phyloP scores from a whole-genome alignment of 2,329 filamentous ascomycete genomes.

The Colletotrichum navitas region DNA sequence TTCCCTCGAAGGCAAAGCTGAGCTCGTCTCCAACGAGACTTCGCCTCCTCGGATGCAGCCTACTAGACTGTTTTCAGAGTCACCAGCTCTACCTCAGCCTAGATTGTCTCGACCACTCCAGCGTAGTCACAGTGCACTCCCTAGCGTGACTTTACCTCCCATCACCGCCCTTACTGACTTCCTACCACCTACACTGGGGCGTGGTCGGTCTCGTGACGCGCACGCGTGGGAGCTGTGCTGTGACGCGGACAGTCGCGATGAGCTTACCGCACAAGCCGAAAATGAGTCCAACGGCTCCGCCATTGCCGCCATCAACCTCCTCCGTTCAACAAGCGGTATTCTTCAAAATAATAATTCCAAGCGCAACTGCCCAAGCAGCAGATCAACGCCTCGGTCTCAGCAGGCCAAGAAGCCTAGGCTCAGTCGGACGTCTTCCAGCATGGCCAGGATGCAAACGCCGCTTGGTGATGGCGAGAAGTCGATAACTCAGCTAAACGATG shows the following conservation, averaged over 20 bases:
- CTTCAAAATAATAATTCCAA: slow-evolving; percentile 72
- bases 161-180: slow-evolving; percentile 65
- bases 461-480: slow-evolving; percentile 13
- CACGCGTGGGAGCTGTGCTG: slow-evolving; percentile 93
- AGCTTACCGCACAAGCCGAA: slow-evolving; percentile 84
- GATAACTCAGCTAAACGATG: not conserved
- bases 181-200: slow-evolving; percentile 68
- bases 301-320: slow-evolving; percentile 82
- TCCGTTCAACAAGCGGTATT: slow-evolving; percentile 74
- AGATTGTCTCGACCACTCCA: slow-evolving; percentile 63
- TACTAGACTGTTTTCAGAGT: slow-evolving; percentile 62
- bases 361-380: slow-evolving; percentile 66
- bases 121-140: slow-evolving; percentile 78
- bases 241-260: slow-evolving; percentile 82
- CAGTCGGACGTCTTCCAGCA: slow-evolving; percentile 70
- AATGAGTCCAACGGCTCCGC: slow-evolving; percentile 85
- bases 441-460: slow-evolving; percentile 68
- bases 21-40: slow-evolving; percentile 78
- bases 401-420: slow-evolving; percentile 73
- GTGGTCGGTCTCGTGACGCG: slow-evolving; percentile 86
- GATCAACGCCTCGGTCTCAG: slow-evolving; percentile 46
- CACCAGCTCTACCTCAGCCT: slow-evolving; percentile 61
- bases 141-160: slow-evolving; percentile 68
- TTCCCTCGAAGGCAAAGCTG: slow-evolving; percentile 91
- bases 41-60: slow-evolving; percentile 74